Percentiles rank a stretch among this genome's conserved stretches.
phyloP scores from a whole-genome alignment of 805 yeast species.

The Cyberlindnera veronae region DNA sequence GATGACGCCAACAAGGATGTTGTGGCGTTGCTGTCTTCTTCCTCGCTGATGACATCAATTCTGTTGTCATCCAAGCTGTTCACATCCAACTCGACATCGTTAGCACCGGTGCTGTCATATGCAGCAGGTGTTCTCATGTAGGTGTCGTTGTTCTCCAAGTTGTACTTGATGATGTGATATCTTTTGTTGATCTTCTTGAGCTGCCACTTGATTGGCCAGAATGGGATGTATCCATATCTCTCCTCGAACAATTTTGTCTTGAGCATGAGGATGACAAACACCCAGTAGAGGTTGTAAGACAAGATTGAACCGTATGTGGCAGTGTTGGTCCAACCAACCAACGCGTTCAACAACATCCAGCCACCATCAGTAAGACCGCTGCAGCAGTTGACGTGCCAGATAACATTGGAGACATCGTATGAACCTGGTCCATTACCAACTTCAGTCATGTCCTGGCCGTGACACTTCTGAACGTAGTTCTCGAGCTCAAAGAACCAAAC shows the following conservation, averaged over 20 bases:
- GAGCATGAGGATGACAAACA: constrained; percentile 43
- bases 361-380: constrained; percentile 87
- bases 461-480: constrained; percentile 63
- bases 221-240: constrained; percentile 55
- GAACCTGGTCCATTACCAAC: constrained; percentile 93
- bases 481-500: constrained; percentile 89
- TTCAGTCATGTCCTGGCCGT: constrained; percentile 82
- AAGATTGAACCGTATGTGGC: constrained; percentile 87
- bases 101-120: constrained; percentile 11
- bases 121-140: constrained; percentile 11
- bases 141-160: constrained; percentile 32
- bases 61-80: constrained; percentile 2
- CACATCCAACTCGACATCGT: constrained; percentile 12
- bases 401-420: constrained; percentile 69
- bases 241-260: constrained; percentile 49
- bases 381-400: constrained; percentile 96
- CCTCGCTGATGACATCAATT: constrained; percentile 6
- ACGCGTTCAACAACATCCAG: constrained; percentile 88
- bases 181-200: constrained; percentile 45
- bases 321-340: constrained; percentile 91
- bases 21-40: constrained; percentile 18
- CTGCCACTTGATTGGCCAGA: constrained; percentile 64
- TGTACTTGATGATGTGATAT: constrained; percentile 30
- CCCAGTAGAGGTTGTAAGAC: constrained; percentile 75
- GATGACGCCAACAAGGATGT: constrained; percentile 19